phyloP scores from a whole-genome alignment of 495 filamentous ascomycete genomes.

The Lasiosphaeria ovina region DNA sequence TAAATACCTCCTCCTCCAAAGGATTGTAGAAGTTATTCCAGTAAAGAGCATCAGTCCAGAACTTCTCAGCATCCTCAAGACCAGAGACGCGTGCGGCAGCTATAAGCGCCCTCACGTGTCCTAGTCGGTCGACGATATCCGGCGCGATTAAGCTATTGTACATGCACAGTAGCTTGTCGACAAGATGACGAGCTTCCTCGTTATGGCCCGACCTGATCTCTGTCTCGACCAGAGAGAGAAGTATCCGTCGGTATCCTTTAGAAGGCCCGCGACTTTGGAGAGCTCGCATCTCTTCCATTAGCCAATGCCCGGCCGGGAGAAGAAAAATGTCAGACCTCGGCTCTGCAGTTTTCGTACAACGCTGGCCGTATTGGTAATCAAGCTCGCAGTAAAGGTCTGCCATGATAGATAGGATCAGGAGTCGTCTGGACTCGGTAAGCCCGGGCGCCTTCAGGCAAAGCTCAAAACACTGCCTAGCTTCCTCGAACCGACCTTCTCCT shows the following conservation, averaged over 20 bases:
- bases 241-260: constrained; percentile 3
- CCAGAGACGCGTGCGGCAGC: not conserved
- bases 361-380: constrained; percentile 3
- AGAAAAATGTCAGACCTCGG: not conserved
- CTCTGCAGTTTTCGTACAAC: constrained; percentile 2
- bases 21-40: constrained; percentile 1
- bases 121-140: not conserved
- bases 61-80: not conserved
- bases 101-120: not conserved
- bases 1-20: constrained; percentile 6
- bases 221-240: not conserved
- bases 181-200: not conserved
- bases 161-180: not conserved
- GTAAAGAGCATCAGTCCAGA: not conserved
- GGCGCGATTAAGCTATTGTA: not conserved
- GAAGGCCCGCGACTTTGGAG: constrained; percentile 4
- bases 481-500: constrained; percentile 4
- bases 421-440: constrained; percentile 5
- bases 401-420: constrained; percentile 5
- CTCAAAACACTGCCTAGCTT: constrained; percentile 7
- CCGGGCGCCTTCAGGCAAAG: constrained; percentile 2
- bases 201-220: not conserved
- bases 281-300: not conserved
- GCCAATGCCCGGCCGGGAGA: constrained; percentile 1
- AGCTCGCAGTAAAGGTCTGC: constrained; percentile 8